Conservation (phyloP, 2,329 filamentous ascomycete species). For the Neurospora crassa region DNA sequence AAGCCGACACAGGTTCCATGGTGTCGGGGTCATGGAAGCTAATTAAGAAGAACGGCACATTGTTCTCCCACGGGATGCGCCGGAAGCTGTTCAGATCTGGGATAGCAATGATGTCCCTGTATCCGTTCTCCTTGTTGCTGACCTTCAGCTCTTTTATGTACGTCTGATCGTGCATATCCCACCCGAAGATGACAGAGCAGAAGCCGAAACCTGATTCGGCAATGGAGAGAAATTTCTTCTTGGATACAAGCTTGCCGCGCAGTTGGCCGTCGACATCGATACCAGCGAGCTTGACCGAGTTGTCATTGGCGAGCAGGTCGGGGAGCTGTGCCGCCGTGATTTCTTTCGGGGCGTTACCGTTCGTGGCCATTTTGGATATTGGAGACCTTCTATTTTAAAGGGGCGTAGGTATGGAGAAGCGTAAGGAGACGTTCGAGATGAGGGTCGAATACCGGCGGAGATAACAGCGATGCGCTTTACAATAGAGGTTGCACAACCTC, state of each 20-base stretch:
- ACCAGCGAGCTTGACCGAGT: slow-evolving; percentile 77
- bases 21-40: slow-evolving; percentile 78
- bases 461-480: not conserved
- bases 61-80: slow-evolving; percentile 82
- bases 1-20: slow-evolving; percentile 60
- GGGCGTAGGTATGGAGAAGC: not conserved
- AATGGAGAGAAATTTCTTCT: slow-evolving; percentile 84
- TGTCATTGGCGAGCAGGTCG: slow-evolving; percentile 58
- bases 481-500: not conserved
- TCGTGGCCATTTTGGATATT: slow-evolving; percentile 5
- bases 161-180: slow-evolving; percentile 94
- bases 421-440: not conserved
- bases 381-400: no score
- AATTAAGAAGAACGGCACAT: slow-evolving; percentile 77
- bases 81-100: slow-evolving; percentile 71
- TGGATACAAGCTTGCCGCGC: slow-evolving; percentile 83
- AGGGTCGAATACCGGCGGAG: not conserved
- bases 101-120: slow-evolving; percentile 73
- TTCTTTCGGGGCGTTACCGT: not conserved
- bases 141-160: slow-evolving; percentile 79
- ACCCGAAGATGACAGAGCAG: slow-evolving; percentile 89
- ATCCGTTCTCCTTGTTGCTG: slow-evolving; percentile 86
- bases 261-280: slow-evolving; percentile 80
- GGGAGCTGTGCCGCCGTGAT: slow-evolving; percentile 58
- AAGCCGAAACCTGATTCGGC: slow-evolving; percentile 79